Conservation (phyloP, 495 filamentous ascomycete genomes). For the Penicillium flavigenum region DNA sequence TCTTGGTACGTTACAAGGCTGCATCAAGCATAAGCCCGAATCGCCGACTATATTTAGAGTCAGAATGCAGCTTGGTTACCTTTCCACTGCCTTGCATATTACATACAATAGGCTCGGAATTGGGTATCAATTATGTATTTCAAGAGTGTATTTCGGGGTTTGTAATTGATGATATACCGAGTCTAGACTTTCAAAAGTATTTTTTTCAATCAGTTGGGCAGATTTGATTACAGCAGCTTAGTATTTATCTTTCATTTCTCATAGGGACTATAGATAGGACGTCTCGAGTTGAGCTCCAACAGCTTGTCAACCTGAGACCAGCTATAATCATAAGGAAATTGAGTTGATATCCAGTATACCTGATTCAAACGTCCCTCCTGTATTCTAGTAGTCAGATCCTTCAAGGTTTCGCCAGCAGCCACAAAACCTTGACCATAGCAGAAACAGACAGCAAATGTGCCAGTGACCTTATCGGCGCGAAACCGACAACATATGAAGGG, state of each 20-base stretch:
- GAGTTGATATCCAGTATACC: too few species aligned
- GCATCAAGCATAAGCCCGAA: not conserved
- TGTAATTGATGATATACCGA: not conserved
- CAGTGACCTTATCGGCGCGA: not conserved
- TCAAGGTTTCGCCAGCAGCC: not conserved
- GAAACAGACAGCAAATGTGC: not conserved
- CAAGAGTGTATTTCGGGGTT: not conserved
- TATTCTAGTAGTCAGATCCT: too few species aligned
- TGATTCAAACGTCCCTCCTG: too few species aligned
- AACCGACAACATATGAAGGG: not conserved
- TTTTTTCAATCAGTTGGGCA: too few species aligned
- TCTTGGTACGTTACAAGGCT: not conserved
- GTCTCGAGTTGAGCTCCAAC: too few species aligned
- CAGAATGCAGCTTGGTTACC: not conserved
- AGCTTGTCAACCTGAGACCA: too few species aligned
- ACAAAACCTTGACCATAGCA: not conserved
- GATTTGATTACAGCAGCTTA: too few species aligned
- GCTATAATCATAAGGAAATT: too few species aligned
- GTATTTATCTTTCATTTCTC: too few species aligned
- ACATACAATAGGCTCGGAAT: not conserved
- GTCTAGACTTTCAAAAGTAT: too few species aligned
- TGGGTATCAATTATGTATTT: not conserved
- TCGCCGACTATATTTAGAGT: not conserved
- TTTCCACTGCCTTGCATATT: not conserved
- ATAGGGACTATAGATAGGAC: too few species aligned